Base-by-base conservation (phyloP, 179 eudicot genomes). In the Spergularia azorica region DNA sequence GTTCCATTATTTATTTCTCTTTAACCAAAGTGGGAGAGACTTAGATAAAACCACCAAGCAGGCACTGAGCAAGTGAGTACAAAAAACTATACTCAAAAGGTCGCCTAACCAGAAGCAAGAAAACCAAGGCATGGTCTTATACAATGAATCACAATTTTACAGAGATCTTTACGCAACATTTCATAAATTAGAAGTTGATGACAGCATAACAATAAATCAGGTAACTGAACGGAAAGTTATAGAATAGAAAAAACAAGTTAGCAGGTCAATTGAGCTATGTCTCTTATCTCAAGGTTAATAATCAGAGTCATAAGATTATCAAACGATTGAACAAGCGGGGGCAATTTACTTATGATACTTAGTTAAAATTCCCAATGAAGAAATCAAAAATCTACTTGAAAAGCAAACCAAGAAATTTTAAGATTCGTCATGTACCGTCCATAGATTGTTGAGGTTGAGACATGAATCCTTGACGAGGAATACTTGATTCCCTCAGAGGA, bases 361-460 rank as follows among this genome's bases (percentile, higher is more conserved):
- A 0, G 32, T 26, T 1, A 26, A 26, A 14, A 21, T 9, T 20
- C 13, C 38, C 8, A 4, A 43, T 9, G 51, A 18, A n/a, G 10
- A 67, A 43, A 43, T 77, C 60, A 69, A 9, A 70, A 55, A n/a
- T 61, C 6, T 46, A 73, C 41, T 32, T 68, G 50, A 62, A 56
- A 32, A 66, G 73, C 9, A 17, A 32, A 10, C 32, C 12, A 0
- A 56, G 21, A 1, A 32, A 32, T 32, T 16, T 3, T 6, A 65
- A 65, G 20, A 65, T 65, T 65, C 20, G 5, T 7, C 51, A 39
- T 18, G 76, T 85, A 85, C 88, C 88, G 43, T 85, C 80, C 69
- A 74, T 57, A n/a, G 82, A 68, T 17, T 60, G 73, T 55, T 74
- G 88, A 63, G 78, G 18, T 55, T 58, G 84, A 56, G 63, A 12